phyloP scores from a whole-genome alignment of 805 yeast genomes.

The Pichia rugopelliculosa region DNA sequence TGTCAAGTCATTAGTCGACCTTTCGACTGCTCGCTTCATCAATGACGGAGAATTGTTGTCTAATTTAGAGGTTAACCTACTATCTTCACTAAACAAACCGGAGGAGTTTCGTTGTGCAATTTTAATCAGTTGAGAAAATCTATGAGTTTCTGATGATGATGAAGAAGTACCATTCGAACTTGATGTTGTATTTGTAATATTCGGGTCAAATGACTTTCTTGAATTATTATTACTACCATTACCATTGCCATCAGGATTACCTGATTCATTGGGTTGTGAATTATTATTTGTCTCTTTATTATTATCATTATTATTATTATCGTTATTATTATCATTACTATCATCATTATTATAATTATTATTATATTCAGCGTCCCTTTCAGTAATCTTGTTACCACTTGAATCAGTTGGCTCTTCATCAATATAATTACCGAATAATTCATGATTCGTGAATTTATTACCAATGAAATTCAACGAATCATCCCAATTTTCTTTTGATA shows the following conservation, averaged over 20 bases:
- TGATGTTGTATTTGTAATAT: not conserved
- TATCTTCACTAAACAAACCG: constrained; percentile 4
- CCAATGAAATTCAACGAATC: constrained; percentile 6
- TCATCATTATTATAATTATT: not conserved
- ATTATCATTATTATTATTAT: not conserved
- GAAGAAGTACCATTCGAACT: not conserved
- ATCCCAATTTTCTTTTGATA: not conserved
- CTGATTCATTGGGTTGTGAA: not conserved
- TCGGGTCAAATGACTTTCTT: not conserved
- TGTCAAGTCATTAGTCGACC: not conserved
- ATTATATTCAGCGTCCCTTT: not conserved
- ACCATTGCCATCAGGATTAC: not conserved
- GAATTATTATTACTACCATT: not conserved
- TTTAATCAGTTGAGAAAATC: not conserved
- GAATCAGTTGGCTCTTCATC: not conserved
- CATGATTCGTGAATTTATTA: not conserved
- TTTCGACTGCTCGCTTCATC: not conserved
- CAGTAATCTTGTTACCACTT: not conserved
- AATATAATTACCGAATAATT: not conserved
- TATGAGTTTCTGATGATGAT: constrained; percentile 1
- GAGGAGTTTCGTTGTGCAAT: not conserved
- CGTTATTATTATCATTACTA: not conserved
- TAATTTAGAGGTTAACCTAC: too few species aligned
- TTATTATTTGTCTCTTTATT: not conserved
- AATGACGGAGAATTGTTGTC: too few species aligned